A percentile compares a stretch with the other conserved stretches of the same genome.
phyloP scores from a whole-genome alignment of 306 rosid species.

The Pterocarpus santalinus region DNA sequence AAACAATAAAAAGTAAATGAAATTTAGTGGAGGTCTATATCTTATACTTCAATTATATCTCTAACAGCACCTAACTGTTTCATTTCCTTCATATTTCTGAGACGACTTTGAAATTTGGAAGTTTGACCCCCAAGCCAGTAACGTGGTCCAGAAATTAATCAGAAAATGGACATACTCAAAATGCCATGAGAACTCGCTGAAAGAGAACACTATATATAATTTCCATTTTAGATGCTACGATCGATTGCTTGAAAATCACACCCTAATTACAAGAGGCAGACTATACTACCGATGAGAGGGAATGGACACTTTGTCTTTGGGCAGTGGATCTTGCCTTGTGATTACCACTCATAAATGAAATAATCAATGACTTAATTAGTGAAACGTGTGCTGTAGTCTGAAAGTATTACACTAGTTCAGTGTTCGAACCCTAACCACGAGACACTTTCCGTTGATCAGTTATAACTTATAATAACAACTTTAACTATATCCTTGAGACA shows the following conservation, averaged over 20 bases:
- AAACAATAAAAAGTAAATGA: too few relatives aligned
- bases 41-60: too few relatives aligned
- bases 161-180: background rate
- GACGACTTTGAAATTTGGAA: too few relatives aligned
- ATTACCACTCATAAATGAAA: background rate
- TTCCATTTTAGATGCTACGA: background rate
- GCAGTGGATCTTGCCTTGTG: conserved; percentile 18
- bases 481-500: conserved; percentile 7
- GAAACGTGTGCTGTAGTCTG: background rate
- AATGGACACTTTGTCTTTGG: background rate
- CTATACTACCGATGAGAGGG: background rate
- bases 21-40: too few relatives aligned
- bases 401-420: background rate
- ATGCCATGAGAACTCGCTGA: background rate
- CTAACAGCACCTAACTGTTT: too few relatives aligned
- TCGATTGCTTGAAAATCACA: conserved; percentile 21
- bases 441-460: conserved; percentile 31
- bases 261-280: conserved; percentile 13
- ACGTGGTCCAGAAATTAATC: too few relatives aligned
- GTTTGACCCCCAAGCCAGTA: too few relatives aligned
- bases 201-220: background rate
- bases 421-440: background rate
- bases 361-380: background rate
- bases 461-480: background rate
- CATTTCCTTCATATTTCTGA: too few relatives aligned